Evolutionary conservation across 768 basidiomycete species (phyloP).

Genomic region (Crucibulum laeve): DNA sequence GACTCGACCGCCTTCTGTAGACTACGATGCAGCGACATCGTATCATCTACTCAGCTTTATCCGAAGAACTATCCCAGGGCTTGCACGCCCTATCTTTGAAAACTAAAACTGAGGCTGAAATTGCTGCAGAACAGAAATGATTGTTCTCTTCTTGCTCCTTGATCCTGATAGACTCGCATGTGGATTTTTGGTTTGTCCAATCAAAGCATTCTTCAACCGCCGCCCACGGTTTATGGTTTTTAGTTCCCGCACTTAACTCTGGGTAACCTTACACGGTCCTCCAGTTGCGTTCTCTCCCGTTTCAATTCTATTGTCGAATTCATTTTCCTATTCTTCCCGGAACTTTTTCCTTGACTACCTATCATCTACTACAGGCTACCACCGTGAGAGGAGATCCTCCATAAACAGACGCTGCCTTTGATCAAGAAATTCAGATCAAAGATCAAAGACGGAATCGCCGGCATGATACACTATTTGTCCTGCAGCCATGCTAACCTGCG

Average conservation of each 20-base stretch:
- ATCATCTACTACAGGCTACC: too few relatives aligned
- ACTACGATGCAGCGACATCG: conserved; percentile 78
- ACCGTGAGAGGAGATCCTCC: too few relatives aligned
- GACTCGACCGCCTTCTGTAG: conserved; percentile 29
- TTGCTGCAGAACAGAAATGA: conserved; percentile 3
- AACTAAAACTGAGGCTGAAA: conserved; percentile 64
- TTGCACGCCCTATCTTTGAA: conserved; percentile 76
- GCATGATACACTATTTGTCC: background rate
- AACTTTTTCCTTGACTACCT: background rate
- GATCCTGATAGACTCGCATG: background rate
- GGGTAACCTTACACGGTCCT: background rate
- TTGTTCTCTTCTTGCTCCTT: background rate
- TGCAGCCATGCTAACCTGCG: background rate
- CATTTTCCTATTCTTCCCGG: background rate
- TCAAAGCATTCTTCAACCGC: too few relatives aligned
- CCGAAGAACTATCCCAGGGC: conserved; percentile 66
- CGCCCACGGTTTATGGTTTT: background rate
- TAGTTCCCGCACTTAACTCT: background rate
- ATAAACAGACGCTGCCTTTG: too few relatives aligned
- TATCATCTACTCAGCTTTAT: conserved; percentile 68
- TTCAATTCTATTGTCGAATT: too few relatives aligned
- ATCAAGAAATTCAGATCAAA: background rate
- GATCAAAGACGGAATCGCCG: background rate
- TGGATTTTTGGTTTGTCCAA: too few relatives aligned
- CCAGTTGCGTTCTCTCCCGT: too few relatives aligned